These are phyloP conservation scores for Lentinus brumalis DNA, from an alignment of 768 basidiomycete species.

Conservation along the genomic window DNA sequence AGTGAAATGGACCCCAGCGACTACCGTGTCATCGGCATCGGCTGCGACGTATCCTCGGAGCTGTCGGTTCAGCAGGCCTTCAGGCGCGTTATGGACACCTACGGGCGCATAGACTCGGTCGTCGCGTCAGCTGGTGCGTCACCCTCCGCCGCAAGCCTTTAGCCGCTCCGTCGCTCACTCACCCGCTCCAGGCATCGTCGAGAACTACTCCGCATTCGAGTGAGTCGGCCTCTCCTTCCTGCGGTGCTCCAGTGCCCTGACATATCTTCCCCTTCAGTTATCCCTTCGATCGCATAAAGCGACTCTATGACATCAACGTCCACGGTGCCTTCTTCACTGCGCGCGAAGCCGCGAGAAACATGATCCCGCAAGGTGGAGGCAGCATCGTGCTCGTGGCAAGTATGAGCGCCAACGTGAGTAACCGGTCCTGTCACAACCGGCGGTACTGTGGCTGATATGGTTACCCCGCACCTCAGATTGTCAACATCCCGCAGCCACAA, in stretches of 20 bases:
- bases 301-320: conserved; percentile 90
- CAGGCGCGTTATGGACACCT: conserved; percentile 58
- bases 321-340: conserved; percentile 96
- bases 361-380: conserved; percentile 81
- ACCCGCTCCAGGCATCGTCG: conserved; percentile 64
- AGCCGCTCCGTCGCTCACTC: neutral
- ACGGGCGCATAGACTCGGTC: conserved; percentile 76
- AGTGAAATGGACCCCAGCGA: conserved; percentile 56
- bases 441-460: conserved; percentile 17
- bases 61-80: conserved; percentile 74
- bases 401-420: conserved; percentile 85
- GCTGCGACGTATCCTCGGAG: conserved; percentile 89
- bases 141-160: conserved; percentile 11
- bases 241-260: neutral
- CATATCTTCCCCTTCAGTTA: conserved; percentile 50
- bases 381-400: conserved; percentile 86
- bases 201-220: conserved; percentile 88
- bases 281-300: conserved; percentile 81
- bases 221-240: conserved; percentile 39
- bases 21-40: conserved; percentile 71
- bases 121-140: conserved; percentile 84
- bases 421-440: conserved; percentile 8
- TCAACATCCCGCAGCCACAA: conserved; percentile 92
- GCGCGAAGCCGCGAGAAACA: conserved; percentile 88
- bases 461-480: conserved; percentile 50